phyloP scores from a whole-genome alignment of 2,329 filamentous ascomycete species.

The Xylaria multiplex region DNA sequence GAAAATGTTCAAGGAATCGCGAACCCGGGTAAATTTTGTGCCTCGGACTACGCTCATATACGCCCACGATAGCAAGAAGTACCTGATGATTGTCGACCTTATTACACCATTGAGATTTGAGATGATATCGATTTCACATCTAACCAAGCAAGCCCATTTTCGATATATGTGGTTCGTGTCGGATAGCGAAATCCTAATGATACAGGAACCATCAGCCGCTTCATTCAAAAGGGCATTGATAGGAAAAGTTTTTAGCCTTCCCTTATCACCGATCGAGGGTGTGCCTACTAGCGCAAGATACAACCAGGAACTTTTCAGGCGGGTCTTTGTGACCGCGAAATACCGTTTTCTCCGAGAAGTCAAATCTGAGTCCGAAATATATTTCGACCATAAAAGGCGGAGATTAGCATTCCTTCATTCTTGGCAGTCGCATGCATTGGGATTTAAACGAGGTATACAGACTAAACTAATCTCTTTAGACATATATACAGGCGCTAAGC shows the following conservation, averaged over 20 bases:
- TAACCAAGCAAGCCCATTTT: neutral
- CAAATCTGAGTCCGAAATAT: neutral
- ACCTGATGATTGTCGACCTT: slow-evolving; percentile 1
- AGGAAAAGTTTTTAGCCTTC: neutral
- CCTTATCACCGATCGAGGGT: neutral
- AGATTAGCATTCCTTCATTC: neutral
- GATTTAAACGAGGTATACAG: too few relatives aligned
- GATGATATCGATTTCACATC: neutral
- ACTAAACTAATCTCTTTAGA: neutral
- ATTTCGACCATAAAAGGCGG: neutral
- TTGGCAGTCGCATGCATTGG: too few relatives aligned
- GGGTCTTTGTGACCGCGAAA: neutral
- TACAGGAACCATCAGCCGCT: neutral
- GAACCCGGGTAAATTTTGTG: too few relatives aligned
- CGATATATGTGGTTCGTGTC: neutral
- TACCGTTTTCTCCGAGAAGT: neutral
- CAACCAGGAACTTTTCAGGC: neutral
- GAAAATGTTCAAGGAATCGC: too few relatives aligned
- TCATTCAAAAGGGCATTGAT: neutral
- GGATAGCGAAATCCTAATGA: neutral
- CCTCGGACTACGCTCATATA: slow-evolving; percentile 13
- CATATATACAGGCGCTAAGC: neutral
- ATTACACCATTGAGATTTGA: neutral
- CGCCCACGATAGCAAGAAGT: neutral
- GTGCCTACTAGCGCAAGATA: neutral